Evolutionary conservation across 192 early-diverging fungal genomes (phyloP).

Genomic region (Glomus cerebriforme): DNA sequence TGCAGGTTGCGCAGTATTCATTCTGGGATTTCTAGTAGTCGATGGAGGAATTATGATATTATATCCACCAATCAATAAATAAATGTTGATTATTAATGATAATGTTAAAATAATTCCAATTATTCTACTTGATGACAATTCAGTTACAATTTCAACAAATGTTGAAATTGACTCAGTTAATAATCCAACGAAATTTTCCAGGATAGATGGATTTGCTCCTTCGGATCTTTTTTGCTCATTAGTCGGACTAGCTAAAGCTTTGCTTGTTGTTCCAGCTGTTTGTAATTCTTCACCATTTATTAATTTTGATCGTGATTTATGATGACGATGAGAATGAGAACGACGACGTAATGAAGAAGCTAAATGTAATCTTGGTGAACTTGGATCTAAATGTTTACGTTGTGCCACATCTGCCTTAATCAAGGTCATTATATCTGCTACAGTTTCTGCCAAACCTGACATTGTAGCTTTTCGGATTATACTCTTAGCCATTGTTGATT

Average conservation of each 20-base stretch:
- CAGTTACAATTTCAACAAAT: neutral
- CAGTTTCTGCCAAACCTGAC: slow-evolving; percentile 58
- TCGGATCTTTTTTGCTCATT: neutral
- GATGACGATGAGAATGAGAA: neutral
- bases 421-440: slow-evolving; percentile 46
- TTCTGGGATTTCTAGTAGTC: neutral
- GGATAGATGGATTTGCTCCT: neutral
- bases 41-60: neutral
- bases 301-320: slow-evolving; percentile 19
- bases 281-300: slow-evolving; percentile 26
- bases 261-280: slow-evolving; percentile 5
- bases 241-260: neutral
- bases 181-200: neutral
- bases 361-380: neutral
- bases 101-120: neutral
- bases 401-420: slow-evolving; percentile 47
- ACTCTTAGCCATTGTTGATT: slow-evolving; percentile 69
- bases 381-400: neutral
- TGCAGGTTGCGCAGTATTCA: slow-evolving; percentile 40
- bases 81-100: slow-evolving; percentile 7
- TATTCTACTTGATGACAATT: neutral
- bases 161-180: neutral
- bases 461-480: slow-evolving; percentile 62
- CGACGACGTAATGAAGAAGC: neutral
- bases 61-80: neutral